phyloP scores from a whole-genome alignment of 768 basidiomycete species.

The Termitomyces sp. region DNA sequence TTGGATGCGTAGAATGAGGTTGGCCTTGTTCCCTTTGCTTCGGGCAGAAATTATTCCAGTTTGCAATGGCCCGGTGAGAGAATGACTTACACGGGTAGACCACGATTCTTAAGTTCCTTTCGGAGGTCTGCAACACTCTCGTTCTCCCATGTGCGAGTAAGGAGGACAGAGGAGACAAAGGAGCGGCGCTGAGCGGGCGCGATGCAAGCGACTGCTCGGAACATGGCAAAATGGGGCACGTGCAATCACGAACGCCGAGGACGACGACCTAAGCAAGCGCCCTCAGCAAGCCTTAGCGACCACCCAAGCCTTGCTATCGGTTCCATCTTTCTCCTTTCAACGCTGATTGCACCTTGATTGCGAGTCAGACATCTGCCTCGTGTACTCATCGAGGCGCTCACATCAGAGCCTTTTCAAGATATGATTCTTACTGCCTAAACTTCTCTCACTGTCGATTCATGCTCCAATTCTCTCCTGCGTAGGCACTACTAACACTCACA shows the following conservation, averaged over 20 bases:
- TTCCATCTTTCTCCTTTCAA: conserved; percentile 2
- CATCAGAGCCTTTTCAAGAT: conserved; percentile 16
- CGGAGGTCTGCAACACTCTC: conserved; percentile 43
- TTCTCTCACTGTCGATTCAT: conserved; percentile 32
- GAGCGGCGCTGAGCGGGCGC: conserved; percentile 12
- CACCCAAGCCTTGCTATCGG: background rate
- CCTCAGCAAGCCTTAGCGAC: no score
- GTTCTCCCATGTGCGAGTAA: conserved; percentile 51
- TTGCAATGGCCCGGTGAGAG: background rate
- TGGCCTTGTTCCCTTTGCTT: conserved; percentile 57
- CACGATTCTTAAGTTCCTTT: conserved; percentile 49
- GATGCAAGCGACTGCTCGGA: conserved; percentile 10
- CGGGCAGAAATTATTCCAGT: background rate
- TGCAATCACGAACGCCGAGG: background rate
- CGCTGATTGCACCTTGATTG: conserved; percentile 15
- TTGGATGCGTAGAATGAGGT: conserved; percentile 47
- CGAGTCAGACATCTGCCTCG: conserved; percentile 41
- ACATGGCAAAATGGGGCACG: conserved; percentile 12
- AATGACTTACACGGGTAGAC: conserved; percentile 46
- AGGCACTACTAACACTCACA: conserved; percentile 26
- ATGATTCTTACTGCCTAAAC: conserved; percentile 23
- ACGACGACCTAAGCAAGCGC: background rate
- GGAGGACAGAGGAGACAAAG: conserved; percentile 51
- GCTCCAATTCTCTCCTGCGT: conserved; percentile 78
- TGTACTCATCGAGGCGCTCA: conserved; percentile 44